A percentile compares a stretch with the other conserved stretches of the same genome.
phyloP scores from a whole-genome alignment of 192 early-diverging fungal genomes.

The Irineochytrium annulatum region DNA sequence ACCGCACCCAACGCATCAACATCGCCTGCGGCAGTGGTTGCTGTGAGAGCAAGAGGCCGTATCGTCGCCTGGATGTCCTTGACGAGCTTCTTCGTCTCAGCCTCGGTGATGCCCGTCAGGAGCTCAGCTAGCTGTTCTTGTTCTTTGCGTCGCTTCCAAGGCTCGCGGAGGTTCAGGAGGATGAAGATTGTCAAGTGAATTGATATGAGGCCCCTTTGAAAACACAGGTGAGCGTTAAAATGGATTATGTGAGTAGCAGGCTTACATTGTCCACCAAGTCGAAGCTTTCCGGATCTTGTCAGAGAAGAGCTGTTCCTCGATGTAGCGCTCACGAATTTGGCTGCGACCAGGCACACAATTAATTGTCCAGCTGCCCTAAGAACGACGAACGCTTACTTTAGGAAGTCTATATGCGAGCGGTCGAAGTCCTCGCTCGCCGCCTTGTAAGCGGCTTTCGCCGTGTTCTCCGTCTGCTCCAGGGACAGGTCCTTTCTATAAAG shows the following conservation, averaged over 20 bases:
- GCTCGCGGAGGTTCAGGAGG: slow-evolving; percentile 38
- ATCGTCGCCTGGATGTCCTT: background rate
- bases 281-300: slow-evolving; percentile 45
- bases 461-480: slow-evolving; percentile 38
- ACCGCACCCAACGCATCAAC: too few species aligned
- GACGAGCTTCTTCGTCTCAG: background rate
- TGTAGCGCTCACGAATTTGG: slow-evolving; percentile 49
- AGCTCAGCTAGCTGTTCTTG: background rate
- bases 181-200: slow-evolving; percentile 41
- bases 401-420: slow-evolving; percentile 33
- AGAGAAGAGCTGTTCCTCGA: slow-evolving; percentile 51
- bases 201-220: slow-evolving; percentile 40
- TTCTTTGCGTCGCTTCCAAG: slow-evolving; percentile 7
- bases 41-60: too few species aligned
- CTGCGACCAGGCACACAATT: slow-evolving; percentile 2
- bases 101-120: background rate
- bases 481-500: slow-evolving; percentile 36
- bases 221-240: slow-evolving; percentile 3
- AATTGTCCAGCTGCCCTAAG: background rate
- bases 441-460: slow-evolving; percentile 34
- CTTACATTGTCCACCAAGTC: slow-evolving; percentile 45
- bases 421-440: slow-evolving; percentile 35
- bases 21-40: too few species aligned
- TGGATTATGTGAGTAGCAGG: background rate
- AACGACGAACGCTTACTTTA: slow-evolving; percentile 21